Evolutionary conservation across 176 grass and related monocot genomes (phyloP).

Genomic region (Secale cereale): DNA sequence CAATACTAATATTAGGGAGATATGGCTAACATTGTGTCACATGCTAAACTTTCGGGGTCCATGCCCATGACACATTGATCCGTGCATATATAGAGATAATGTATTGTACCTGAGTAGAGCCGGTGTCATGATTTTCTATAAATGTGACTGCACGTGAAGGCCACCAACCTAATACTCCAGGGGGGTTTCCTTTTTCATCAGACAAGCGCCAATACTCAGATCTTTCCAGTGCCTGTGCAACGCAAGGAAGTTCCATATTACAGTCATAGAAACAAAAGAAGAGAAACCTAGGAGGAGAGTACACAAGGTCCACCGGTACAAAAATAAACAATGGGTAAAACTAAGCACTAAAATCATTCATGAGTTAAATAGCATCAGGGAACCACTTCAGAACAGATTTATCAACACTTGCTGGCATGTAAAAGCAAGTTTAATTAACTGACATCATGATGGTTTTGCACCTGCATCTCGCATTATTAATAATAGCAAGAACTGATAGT

Average conservation of each 20-base stretch:
- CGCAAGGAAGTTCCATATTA: constrained; percentile 33
- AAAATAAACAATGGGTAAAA: not conserved
- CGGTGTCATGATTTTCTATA: constrained; percentile 98
- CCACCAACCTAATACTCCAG: constrained; percentile 96
- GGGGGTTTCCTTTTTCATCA: constrained; percentile 81
- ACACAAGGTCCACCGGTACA: not conserved
- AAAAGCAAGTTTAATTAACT: constrained; percentile 20
- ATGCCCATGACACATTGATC: not conserved
- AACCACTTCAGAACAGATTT: constrained; percentile 23
- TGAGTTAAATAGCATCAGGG: constrained; percentile 7
- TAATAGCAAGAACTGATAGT: not conserved
- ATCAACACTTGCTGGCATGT: not conserved
- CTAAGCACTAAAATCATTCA: not conserved
- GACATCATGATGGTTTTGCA: not conserved
- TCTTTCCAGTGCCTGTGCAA: constrained; percentile 71
- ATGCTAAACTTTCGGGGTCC: not conserved
- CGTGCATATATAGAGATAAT: not conserved
- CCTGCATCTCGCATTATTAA: not conserved
- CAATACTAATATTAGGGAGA: not conserved
- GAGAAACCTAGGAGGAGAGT: not conserved
- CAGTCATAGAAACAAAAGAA: constrained; percentile 27
- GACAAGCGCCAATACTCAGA: constrained; percentile 95
- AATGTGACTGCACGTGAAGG: constrained; percentile 97
- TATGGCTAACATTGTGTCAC: not conserved
- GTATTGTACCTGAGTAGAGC: constrained; percentile 83